Evolutionary conservation across 2,329 filamentous ascomycete genomes (phyloP), one percentile per base, ranked within the genome.

Genomic region (Chaetomium sp.): DNA sequence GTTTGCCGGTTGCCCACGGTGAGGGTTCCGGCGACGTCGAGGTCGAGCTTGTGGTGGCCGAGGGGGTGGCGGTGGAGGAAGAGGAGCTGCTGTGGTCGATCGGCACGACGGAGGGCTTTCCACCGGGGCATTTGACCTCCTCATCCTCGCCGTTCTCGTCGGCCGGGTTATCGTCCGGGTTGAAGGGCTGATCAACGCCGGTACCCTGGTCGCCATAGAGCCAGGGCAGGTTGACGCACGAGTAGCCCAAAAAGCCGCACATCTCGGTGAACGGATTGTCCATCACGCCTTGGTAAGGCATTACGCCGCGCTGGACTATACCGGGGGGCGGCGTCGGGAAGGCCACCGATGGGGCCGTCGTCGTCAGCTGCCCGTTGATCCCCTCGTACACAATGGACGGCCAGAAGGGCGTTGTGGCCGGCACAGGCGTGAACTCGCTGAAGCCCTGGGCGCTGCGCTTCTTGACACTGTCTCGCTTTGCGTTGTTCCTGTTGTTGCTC

Each of bases 281-380:
- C 19, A 27, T 27, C 19, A 27, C 19, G 19, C 19, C 3, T 27
- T 27, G 19, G 19, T 27, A 27, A 27, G 19, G 19, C 19, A 27
- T 8, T 38, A 38, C 36, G 36, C 36, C 36, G 36, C 36, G 36
- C 36, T 38, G 36, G 36, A 38, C 36, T 38, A 38, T 27, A 27
- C 19, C 19, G 19, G 65, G 75, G 46, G 84, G 65, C 3, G 75
- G 71, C 0, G 58, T 59, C 55, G 82, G 76, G 34, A 84, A 69
- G 1, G 74, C 75, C 0, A 64, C 65, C 1, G 80, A 82, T 11
- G 53, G 47, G 9, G 47, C 12, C 6, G 33, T 14, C 9, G 53
- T 55, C 1, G 47, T 45, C 5, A n/a, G 37, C 8, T 9, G 1
- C 33, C 53, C 53, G 53, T 55, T 14, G 40, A 35, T 34, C 8